Base-by-base conservation (phyloP, 2,329 filamentous ascomycete genomes). In the Juglanconis oblonga region DNA sequence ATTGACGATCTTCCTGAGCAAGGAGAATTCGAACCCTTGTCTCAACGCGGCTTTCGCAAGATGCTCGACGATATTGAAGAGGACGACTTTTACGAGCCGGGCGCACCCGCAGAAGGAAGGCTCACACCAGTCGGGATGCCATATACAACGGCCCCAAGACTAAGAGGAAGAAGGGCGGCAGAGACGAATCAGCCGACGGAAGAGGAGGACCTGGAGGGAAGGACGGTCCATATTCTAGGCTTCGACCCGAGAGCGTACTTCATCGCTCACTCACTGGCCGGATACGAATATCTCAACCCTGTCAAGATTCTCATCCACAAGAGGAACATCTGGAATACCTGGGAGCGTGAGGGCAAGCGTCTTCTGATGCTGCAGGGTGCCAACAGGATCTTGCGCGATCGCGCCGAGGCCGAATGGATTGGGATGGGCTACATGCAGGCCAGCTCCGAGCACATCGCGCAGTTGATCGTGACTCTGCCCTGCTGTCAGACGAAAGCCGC, bases 391-490 rank as follows among this genome's bases (percentile, higher is more conserved):
- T 31, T 53, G 10, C 63, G 55, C 6, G 42, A 55, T 5, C 66
- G 67, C 2, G 60, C 69, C 11, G 57, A 66, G 8, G 68, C 63
- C 14, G 67, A 72, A 59, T 65, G 66, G 57, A 57, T 65, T 35
- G 62, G 62, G 4, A 52, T 17, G 35, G 57, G 56, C n/a, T 35
- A 35, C 17, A 36, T 52, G 44, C n/a, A 42, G 42, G 36, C 58
- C 49, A 64, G 40, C 56, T 49, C 40, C 24, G 33, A 55, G 53
- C 67, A 64, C 58, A 69, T 71, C 47, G 58, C 66, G 24, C 61
- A 69, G 47, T 65, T 75, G 8, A 64, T 75, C 10, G 67, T 75
- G 32, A 74, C 73, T 4, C 44, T 72, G 5, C 63, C 71, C 14
- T 68, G 69, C 3, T 58, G 65, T 1, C 59, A 62, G n/a, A 67